Conservation (phyloP, 2,329 filamentous ascomycete genomes). For the Arthroderma sp. region DNA sequence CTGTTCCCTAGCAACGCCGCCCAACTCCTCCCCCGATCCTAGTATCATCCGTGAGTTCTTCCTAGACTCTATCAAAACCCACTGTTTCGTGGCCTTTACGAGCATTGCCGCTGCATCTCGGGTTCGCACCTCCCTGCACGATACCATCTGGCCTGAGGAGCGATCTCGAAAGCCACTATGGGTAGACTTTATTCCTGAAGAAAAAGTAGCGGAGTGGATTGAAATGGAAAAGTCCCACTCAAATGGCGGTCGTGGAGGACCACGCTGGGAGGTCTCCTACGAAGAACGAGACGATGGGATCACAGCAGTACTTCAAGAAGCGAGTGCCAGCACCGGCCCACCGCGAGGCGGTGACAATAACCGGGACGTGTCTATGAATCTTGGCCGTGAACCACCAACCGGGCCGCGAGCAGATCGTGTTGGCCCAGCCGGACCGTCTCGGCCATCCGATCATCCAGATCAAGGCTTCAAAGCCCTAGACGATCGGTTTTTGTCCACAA, state of each 20-base stretch:
- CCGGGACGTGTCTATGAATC: conserved; percentile 13
- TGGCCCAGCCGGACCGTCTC: conserved; percentile 1
- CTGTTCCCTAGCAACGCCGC: conserved; percentile 50
- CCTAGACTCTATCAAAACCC: conserved; percentile 73
- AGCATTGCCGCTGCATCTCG: conserved; percentile 58
- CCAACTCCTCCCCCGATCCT: conserved; percentile 37
- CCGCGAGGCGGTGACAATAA: conserved; percentile 1
- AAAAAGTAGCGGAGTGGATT: conserved; percentile 62
- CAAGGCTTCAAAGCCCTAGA: conserved; percentile 45
- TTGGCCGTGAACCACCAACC: conserved; percentile 15
- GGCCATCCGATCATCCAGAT: conserved; percentile 11
- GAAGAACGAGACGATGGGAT: conserved; percentile 44
- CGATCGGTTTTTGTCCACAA: conserved; percentile 46
- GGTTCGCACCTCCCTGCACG: conserved; percentile 64
- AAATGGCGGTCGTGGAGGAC: conserved; percentile 27
- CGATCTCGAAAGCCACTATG: conserved; percentile 69
- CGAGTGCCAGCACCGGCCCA: conserved; percentile 5
- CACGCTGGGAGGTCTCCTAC: conserved; percentile 64
- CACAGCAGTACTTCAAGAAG: conserved; percentile 44
- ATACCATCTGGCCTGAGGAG: conserved; percentile 74
- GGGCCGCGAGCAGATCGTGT: conserved; percentile 16
- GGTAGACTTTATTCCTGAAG: conserved; percentile 78
- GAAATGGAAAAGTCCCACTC: conserved; percentile 46
- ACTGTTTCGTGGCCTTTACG: conserved; percentile 67
- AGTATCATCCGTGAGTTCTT: conserved; percentile 56